Base-by-base conservation (phyloP, 2,329 filamentous ascomycete genomes). In the Neospermospora avenae region DNA sequence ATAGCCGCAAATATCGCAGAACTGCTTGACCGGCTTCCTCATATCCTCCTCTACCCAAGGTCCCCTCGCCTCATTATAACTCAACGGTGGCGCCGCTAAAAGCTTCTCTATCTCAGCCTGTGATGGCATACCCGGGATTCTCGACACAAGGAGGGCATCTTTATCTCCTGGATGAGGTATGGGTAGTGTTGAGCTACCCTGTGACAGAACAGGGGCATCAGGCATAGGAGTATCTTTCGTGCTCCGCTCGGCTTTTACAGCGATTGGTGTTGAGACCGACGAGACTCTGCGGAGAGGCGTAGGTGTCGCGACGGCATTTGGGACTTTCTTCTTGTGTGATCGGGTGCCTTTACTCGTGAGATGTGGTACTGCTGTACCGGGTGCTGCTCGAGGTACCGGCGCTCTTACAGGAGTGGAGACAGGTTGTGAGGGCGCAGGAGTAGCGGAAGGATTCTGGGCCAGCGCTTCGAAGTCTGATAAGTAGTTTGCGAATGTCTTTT, bases 401-500 rank as follows among this genome's bases (percentile, higher is more conserved):
- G 28, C 28, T 28, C 55, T 57, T 42, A 61, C 31, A 39, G 59
- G 61, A 14, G 62, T 55, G 25, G 65, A 54, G 24, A 72, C 69
- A 4, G 73, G 67, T 39, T 3, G 73, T 69, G 16, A 76, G 63
- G 18, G 63, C 18, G 51, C 22, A n/a, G 61, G 34, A 44, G 39
- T 57, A 74, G 75, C n/a, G 61, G 80, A 78, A 67, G 60, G 75
- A 18, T 48, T 57, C 16, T 57, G 54, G 67, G 67, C 65, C 57
- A 85, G 77, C 8, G 90, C 90, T 67, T 89, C 81, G 73, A 88
- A 91, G 73, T 95, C 90, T 67, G 90, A 88, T 49, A 93, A 81
- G 73, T 93, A 87, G 75, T 95, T 92, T 63, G 85, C 84, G 73
- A 93, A 93, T 3, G 89, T 91, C 77, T 93, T 91, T 71, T 91